A percentile compares a stretch with the other conserved stretches of the same genome.
These are phyloP conservation scores for Tulasnella sp. DNA, from an alignment of 768 basidiomycete species.

Conservation along the genomic window DNA sequence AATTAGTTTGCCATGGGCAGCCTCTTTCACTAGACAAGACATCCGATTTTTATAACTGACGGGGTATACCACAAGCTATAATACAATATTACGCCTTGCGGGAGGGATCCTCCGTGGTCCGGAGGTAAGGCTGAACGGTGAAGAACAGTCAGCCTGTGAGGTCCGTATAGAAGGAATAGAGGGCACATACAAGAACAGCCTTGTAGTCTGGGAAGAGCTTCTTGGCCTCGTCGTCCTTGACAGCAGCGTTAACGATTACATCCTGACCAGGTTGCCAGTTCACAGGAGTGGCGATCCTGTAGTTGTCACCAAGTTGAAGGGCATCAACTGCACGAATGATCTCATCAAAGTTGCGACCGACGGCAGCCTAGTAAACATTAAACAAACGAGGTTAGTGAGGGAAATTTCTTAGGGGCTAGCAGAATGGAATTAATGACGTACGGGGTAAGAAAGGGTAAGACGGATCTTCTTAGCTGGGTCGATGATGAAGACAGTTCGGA, in stretches of 20 bases:
- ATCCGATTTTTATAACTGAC: not conserved
- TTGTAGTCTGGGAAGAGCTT: slow-evolving; percentile 82
- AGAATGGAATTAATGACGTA: not conserved
- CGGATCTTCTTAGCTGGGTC: slow-evolving; percentile 96
- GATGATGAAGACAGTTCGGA: slow-evolving; percentile 95
- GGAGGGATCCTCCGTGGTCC: slow-evolving; percentile 53
- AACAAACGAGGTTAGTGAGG: not conserved
- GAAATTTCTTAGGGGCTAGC: not conserved
- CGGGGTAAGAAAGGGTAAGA: slow-evolving; percentile 81
- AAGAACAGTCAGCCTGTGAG: slow-evolving; percentile 18
- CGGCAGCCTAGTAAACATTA: slow-evolving; percentile 53
- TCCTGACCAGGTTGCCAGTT: slow-evolving; percentile 94
- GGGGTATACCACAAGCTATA: not conserved
- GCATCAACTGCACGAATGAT: slow-evolving; percentile 80
- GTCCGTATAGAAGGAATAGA: not conserved
- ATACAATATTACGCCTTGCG: not conserved
- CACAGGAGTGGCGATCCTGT: slow-evolving; percentile 76
- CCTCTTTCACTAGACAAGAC: not conserved
- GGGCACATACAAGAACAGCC: slow-evolving; percentile 65
- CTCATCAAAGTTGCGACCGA: slow-evolving; percentile 89
- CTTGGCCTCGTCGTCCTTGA: slow-evolving; percentile 84
- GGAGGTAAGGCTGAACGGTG: slow-evolving; percentile 69
- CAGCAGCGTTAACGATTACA: slow-evolving; percentile 86
- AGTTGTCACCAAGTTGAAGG: slow-evolving; percentile 85
- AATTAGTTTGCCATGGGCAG: not conserved